These are phyloP conservation scores for Triglochin maritima DNA, from an alignment of 106 monocot species.

Conservation along the genomic window DNA sequence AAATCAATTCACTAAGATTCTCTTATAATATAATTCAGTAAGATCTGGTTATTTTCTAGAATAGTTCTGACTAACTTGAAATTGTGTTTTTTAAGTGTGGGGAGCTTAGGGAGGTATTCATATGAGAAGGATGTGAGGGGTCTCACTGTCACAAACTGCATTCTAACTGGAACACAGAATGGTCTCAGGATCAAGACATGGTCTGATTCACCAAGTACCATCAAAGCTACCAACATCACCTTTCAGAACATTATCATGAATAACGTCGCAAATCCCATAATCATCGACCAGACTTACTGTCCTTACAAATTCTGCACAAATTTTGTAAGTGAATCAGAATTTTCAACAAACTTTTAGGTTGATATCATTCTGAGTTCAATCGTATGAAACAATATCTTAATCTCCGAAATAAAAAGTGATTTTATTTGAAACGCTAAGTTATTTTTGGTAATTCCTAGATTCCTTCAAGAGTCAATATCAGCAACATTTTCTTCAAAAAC, in stretches of 20 bases:
- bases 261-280: conserved; percentile 49
- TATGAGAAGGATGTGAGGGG: conserved; percentile 39
- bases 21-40: background rate
- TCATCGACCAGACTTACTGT: conserved; percentile 68
- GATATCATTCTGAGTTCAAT: too few species aligned
- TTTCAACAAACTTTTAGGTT: too few species aligned
- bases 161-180: conserved; percentile 30
- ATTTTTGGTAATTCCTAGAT: conserved; percentile 1
- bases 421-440: background rate
- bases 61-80: too few species aligned
- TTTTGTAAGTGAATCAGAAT: conserved; percentile 1
- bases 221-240: conserved; percentile 29
- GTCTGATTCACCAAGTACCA: conserved; percentile 22
- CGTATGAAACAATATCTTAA: too few species aligned
- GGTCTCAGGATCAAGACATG: conserved; percentile 70
- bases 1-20: too few species aligned
- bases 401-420: background rate
- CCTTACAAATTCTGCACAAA: conserved; percentile 27
- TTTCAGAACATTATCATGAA: conserved; percentile 58
- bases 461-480: conserved; percentile 38
- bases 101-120: conserved; percentile 51
- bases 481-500: conserved; percentile 42
- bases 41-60: background rate
- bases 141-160: conserved; percentile 31
- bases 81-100: conserved; percentile 16